Conservation (phyloP, 208 protist species). For the Acanthamoeba royreba region DNA sequence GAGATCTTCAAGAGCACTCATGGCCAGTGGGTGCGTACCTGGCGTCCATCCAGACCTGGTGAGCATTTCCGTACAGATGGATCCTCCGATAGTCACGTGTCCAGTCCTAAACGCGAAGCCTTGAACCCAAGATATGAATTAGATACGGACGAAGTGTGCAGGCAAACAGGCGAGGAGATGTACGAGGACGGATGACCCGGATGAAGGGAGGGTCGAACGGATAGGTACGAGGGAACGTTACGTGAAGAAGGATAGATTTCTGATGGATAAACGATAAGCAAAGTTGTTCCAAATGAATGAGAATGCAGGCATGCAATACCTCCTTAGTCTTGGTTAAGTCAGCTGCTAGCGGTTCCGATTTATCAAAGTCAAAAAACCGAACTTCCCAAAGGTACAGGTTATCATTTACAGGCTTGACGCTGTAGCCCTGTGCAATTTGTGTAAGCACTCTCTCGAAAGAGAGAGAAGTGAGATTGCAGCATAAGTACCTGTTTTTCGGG, state of each 20-base stretch:
- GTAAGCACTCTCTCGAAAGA: neutral
- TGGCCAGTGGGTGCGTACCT: neutral
- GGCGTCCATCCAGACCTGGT: conserved; percentile 74
- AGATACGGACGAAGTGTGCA: neutral
- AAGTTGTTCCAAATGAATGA: neutral
- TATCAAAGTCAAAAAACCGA: conserved; percentile 73
- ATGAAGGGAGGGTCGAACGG: conserved; percentile 72
- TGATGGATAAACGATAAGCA: conserved; percentile 13
- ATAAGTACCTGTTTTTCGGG: conserved; percentile 46
- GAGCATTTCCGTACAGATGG: conserved; percentile 77
- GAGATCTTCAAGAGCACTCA: neutral
- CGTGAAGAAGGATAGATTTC: conserved; percentile 53
- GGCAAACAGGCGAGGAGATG: neutral
- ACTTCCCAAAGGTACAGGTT: conserved; percentile 77
- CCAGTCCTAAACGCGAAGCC: conserved; percentile 64
- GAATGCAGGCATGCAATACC: neutral
- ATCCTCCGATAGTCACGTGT: conserved; percentile 77
- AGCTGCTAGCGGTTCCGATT: neutral
- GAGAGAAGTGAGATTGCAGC: conserved; percentile 26
- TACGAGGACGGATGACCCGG: conserved; percentile 65
- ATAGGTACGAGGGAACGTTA: conserved; percentile 67
- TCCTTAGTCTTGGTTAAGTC: conserved; percentile 58
- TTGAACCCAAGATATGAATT: neutral
- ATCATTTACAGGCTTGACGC: conserved; percentile 60
- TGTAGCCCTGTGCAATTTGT: conserved; percentile 68